Base-by-base conservation (phyloP, 257 asterid genomes). In the Solanum paucissectum region DNA sequence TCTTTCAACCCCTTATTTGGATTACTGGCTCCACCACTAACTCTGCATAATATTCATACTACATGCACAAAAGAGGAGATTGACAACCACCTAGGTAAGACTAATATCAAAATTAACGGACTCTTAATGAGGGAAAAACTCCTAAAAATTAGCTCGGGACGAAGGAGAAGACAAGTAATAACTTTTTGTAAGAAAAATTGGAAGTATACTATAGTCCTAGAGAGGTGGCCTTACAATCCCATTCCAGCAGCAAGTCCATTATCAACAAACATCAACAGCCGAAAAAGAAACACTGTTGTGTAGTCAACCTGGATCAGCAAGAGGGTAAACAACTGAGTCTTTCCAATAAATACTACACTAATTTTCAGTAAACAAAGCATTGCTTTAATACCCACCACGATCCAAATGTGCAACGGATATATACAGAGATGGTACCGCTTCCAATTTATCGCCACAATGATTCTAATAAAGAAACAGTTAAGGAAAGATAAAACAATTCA, bases 251-350 rank as follows among this genome's bases (percentile, higher is more conserved):
- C 95, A 90, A 96, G 92, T 23, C 98, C 99, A 90, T 97, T 96
- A 89, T 97, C 99, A 76, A 96, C 94, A 89, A 97, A 97, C 99
- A 97, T 97, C 95, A 97, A 92, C 83, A 96, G 94, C 91, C 99
- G 98, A 91, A 97, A 95, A 85, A 96, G 86, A 83, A 96, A 97
- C 88, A 97, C 99, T 1, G 94, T 66, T 1, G 95, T 93, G 88
- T 97, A 97, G 90, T 97, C 99, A 87, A 94, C 99, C 99, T 97
- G 90, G 46, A 83, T 25, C 84, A 72, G 33, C 25, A 64, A 62
- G 14, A 86, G 66, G 27, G 20, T 3, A 18, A 46, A 49, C 83
- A 46, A 29, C 29, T 46, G 3, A 29, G 27, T 49, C 13, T 44
- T 44, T 3, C 38, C 84, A 44, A 44, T 1, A 44, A 27, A 27